A percentile compares a stretch with the other conserved stretches of the same genome.
These are phyloP conservation scores for Cystobasidium sp. DNA, from an alignment of 1,284 basidiomycete species.

Conservation along the genomic window DNA sequence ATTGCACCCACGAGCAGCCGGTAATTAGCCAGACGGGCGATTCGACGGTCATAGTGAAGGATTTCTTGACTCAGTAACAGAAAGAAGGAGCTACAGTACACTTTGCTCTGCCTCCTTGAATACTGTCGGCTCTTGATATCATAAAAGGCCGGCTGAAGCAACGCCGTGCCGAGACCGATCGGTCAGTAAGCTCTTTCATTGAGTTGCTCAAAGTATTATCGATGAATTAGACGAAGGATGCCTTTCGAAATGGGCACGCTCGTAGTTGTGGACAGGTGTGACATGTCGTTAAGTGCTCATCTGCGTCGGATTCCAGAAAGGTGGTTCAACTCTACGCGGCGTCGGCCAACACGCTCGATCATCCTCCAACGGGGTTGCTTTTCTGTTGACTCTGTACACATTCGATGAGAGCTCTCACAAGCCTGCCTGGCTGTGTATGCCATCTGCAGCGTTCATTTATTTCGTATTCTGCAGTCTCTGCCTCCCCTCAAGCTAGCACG, in stretches of 20 bases:
- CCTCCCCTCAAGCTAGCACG: conserved; percentile 12
- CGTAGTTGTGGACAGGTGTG: too few relatives aligned
- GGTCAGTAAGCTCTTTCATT: too few relatives aligned
- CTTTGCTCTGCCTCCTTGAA: not conserved
- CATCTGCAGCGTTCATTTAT: not conserved
- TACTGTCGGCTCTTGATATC: not conserved
- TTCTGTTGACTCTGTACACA: conserved; percentile 4
- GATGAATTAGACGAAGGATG: too few relatives aligned
- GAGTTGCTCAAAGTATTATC: too few relatives aligned
- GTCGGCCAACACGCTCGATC: too few relatives aligned
- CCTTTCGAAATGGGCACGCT: too few relatives aligned
- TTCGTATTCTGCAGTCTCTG: not conserved
- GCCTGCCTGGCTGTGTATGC: conserved; percentile 25
- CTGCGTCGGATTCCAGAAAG: too few relatives aligned
- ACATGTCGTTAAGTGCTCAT: too few relatives aligned
- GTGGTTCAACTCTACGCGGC: too few relatives aligned
- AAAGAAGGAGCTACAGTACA: not conserved
- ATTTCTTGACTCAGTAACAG: not conserved
- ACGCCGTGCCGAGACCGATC: too few relatives aligned
- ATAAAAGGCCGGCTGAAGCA: too few relatives aligned
- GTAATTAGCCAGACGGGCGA: conserved; percentile 28
- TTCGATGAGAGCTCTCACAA: not conserved
- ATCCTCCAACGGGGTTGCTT: not conserved
- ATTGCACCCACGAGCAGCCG: conserved; percentile 24
- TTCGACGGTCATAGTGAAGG: not conserved